phyloP scores from a whole-genome alignment of 1,284 basidiomycete genomes.

The Nidula niveotomentosa region DNA sequence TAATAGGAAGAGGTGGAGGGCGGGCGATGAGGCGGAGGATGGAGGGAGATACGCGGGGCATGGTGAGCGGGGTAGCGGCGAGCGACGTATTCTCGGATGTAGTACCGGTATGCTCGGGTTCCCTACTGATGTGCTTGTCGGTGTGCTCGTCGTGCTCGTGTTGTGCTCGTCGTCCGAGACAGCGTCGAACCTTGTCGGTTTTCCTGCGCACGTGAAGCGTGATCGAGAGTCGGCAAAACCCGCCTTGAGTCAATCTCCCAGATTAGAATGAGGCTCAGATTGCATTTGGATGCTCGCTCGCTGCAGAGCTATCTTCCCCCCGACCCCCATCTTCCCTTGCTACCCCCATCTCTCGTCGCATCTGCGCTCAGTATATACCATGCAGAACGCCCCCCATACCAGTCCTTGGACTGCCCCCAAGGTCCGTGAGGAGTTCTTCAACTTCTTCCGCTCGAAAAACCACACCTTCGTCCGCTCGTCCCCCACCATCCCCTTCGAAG shows the following conservation, averaged over 20 bases:
- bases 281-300: background rate
- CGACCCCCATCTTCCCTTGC: slow-evolving; percentile 5
- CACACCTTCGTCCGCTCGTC: slow-evolving; percentile 96
- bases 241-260: background rate
- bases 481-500: slow-evolving; percentile 94
- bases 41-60: slow-evolving; percentile 29
- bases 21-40: slow-evolving; percentile 22
- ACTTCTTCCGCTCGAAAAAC: slow-evolving; percentile 70
- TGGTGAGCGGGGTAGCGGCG: slow-evolving; percentile 6
- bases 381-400: slow-evolving; percentile 16
- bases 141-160: no score
- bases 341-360: slow-evolving; percentile 7
- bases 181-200: background rate
- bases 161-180: background rate
- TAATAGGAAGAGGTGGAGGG: slow-evolving; percentile 16
- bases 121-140: background rate
- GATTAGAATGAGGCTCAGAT: background rate
- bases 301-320: slow-evolving; percentile 4
- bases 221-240: background rate
- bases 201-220: background rate
- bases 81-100: background rate
- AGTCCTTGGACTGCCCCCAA: slow-evolving; percentile 68
- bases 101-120: background rate
- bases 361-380: background rate
- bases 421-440: slow-evolving; percentile 77